These are phyloP conservation scores for Parastagonospora avenae DNA, from an alignment of 2,329 filamentous ascomycete genomes.

Conservation along the genomic window DNA sequence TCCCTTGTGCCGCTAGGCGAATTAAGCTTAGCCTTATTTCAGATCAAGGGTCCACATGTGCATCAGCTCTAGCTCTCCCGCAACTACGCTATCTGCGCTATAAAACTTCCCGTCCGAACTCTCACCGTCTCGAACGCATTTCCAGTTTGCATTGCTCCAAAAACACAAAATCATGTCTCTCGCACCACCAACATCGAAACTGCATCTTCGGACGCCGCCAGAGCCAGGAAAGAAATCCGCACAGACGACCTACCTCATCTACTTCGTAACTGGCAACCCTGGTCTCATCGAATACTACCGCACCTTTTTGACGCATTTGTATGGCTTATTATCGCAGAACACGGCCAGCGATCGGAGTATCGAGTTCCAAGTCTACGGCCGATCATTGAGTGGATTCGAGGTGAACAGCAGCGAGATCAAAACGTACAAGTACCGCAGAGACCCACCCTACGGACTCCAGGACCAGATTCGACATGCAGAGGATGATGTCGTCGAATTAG, in stretches of 20 bases:
- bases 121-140: too few relatives aligned
- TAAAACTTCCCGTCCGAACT: too few relatives aligned
- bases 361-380: constrained; percentile 47
- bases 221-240: constrained; percentile 26
- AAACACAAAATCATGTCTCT: not conserved
- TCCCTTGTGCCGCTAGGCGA: too few relatives aligned
- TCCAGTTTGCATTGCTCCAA: not conserved
- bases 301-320: constrained; percentile 66
- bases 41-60: too few relatives aligned
- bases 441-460: constrained; percentile 50
- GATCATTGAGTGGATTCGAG: constrained; percentile 52
- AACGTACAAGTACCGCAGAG: constrained; percentile 24
- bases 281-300: constrained; percentile 76
- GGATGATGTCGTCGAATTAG: constrained; percentile 48
- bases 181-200: constrained; percentile 21
- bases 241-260: constrained; percentile 59
- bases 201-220: constrained; percentile 28
- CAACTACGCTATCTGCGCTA: too few relatives aligned
- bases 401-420: constrained; percentile 27
- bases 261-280: constrained; percentile 78
- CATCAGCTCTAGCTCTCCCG: too few relatives aligned
- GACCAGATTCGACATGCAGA: constrained; percentile 59
- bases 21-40: too few relatives aligned
- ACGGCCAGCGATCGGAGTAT: constrained; percentile 19
- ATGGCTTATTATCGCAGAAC: constrained; percentile 56